Conservation (phyloP, 225 moss, liverwort and hornwort species). For the Polytrichum commune region DNA sequence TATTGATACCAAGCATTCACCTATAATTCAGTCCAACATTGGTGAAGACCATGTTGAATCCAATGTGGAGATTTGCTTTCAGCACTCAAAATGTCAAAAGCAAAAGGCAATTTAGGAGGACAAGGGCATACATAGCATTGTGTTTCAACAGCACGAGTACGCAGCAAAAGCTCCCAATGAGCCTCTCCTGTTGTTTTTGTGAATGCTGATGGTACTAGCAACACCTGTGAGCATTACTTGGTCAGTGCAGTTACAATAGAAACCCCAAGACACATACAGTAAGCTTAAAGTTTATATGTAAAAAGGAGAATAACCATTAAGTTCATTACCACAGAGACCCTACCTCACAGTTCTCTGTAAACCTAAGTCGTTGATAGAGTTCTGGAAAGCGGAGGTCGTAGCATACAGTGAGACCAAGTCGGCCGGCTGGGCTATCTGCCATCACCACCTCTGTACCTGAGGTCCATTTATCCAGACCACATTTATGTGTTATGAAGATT, state of each 20-base stretch:
- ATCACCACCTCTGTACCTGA: slow-evolving; percentile 68
- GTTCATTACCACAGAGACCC: not conserved
- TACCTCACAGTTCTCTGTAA: slow-evolving; percentile 72
- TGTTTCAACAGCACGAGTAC: slow-evolving; percentile 88
- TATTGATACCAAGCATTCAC: too few species aligned
- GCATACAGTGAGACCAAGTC: slow-evolving; percentile 84
- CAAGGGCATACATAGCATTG: slow-evolving; percentile 77
- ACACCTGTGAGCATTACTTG: slow-evolving; percentile 34
- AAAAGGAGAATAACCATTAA: too few species aligned
- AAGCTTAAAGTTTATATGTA: too few species aligned
- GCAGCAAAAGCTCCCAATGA: slow-evolving; percentile 92
- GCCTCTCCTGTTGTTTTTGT: slow-evolving; percentile 87
- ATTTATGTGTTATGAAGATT: not conserved
- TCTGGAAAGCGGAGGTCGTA: slow-evolving; percentile 98
- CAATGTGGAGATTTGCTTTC: too few species aligned
- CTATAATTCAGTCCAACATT: too few species aligned
- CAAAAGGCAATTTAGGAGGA: not conserved
- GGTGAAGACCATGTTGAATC: too few species aligned
- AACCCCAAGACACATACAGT: not conserved
- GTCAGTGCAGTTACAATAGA: too few species aligned
- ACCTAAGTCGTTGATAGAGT: slow-evolving; percentile 82
- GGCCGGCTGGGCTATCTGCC: slow-evolving; percentile 79
- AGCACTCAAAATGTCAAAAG: too few species aligned
- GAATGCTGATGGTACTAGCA: slow-evolving; percentile 93
- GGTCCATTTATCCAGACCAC: not conserved